These are phyloP conservation scores for Tylopilus intermedius DNA, from an alignment of 768 basidiomycete species.

Conservation along the genomic window DNA sequence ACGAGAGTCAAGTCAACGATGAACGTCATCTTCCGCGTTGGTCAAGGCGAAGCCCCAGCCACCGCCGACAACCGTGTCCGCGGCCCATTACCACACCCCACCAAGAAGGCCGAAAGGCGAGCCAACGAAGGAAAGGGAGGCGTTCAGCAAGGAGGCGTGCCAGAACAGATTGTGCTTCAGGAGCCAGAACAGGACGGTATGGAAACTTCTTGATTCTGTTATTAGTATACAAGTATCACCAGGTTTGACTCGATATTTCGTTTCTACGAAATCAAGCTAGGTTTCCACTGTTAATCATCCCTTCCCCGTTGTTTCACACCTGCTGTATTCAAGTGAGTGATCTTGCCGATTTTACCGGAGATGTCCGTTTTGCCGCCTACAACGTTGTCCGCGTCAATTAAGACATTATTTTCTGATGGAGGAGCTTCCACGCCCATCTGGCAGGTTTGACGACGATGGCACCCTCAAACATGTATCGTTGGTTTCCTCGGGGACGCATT, in stretches of 20 bases:
- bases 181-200: conserved; percentile 43
- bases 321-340: background rate
- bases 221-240: background rate
- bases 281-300: background rate
- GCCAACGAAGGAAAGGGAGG: conserved; percentile 9
- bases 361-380: background rate
- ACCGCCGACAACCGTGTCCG: conserved; percentile 10
- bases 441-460: background rate
- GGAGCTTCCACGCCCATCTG: too few species aligned
- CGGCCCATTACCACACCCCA: background rate
- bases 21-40: conserved; percentile 54
- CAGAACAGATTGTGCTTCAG: conserved; percentile 32
- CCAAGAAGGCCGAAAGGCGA: conserved; percentile 7
- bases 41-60: conserved; percentile 46
- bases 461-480: background rate
- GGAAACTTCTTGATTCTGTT: conserved; percentile 25
- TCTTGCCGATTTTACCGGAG: background rate
- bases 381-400: background rate
- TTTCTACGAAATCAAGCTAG: background rate
- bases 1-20: conserved; percentile 70
- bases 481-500: conserved; percentile 1
- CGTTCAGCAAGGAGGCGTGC: conserved; percentile 1
- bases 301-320: background rate
- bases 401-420: too few species aligned
- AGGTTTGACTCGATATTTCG: background rate